Percentiles rank a stretch among this genome's conserved stretches.
Conservation (phyloP, 73 alveolate genomes). For the Paraurostyla sp. region DNA sequence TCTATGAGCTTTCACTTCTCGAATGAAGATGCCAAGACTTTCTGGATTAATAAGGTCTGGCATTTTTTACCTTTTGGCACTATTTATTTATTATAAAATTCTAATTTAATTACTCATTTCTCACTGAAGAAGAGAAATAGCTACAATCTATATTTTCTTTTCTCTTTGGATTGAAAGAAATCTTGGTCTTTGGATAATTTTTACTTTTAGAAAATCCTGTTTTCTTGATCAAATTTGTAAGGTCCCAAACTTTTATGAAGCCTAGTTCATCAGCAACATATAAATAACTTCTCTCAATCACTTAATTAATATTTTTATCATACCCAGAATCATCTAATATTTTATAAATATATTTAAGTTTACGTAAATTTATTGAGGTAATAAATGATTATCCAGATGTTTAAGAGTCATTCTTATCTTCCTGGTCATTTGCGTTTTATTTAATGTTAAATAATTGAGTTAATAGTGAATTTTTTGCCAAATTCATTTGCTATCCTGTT, state of each 20-base stretch:
- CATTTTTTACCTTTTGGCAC: slow-evolving; percentile 38
- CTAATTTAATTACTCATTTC: slow-evolving; percentile 55
- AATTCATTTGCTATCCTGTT: neutral
- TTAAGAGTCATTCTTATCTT: neutral
- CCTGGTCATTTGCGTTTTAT: neutral
- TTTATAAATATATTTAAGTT: neutral
- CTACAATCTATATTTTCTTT: slow-evolving; percentile 76
- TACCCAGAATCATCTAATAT: neutral
- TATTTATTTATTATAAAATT: neutral
- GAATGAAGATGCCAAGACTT: slow-evolving; percentile 51
- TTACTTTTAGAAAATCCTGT: slow-evolving; percentile 1
- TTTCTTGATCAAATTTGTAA: slow-evolving; percentile 16
- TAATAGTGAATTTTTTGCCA: neutral
- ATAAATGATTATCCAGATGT: neutral
- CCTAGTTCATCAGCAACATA: slow-evolving; percentile 67
- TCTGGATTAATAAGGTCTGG: slow-evolving; percentile 64
- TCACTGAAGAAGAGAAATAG: slow-evolving; percentile 62
- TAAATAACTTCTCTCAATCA: neutral
- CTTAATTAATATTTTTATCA: neutral
- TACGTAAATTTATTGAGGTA: neutral
- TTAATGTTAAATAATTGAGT: neutral
- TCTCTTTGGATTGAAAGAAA: slow-evolving; percentile 67
- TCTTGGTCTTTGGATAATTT: slow-evolving; percentile 18
- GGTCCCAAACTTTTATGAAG: slow-evolving; percentile 64
- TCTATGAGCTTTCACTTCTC: slow-evolving; percentile 80